Conservation (phyloP, 140 eudicot genomes). For the Bidens hawaiensis region DNA sequence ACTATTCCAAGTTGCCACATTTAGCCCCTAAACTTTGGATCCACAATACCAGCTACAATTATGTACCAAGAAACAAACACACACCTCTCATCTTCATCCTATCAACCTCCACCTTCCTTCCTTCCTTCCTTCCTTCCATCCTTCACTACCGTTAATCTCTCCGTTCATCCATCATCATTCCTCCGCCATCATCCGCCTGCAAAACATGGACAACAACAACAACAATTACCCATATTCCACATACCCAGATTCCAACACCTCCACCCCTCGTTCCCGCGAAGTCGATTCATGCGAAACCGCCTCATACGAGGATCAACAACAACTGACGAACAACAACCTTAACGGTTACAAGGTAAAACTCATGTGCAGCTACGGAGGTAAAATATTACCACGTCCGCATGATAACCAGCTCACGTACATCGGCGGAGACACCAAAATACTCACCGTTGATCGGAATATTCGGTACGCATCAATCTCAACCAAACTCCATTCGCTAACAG, state of each 20-base stretch:
- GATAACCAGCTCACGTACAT: conserved; percentile 60
- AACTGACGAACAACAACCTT: conserved; percentile 1
- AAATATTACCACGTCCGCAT: conserved; percentile 59
- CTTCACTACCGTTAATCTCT: conserved; percentile 2
- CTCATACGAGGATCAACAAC: conserved; percentile 52
- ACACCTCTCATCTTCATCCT: conserved; percentile 3
- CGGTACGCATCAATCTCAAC: conserved; percentile 31
- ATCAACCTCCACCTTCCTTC: neutral
- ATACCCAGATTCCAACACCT: conserved; percentile 52
- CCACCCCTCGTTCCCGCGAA: conserved; percentile 66
- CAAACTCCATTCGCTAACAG: conserved; percentile 35
- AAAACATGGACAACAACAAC: conserved; percentile 42
- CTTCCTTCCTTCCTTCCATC: too few relatives aligned
- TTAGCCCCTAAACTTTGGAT: neutral
- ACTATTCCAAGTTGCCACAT: too few relatives aligned
- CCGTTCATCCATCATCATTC: conserved; percentile 8
- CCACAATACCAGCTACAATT: conserved; percentile 16
- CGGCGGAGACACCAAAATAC: conserved; percentile 78
- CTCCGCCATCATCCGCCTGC: too few relatives aligned
- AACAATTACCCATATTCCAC: conserved; percentile 33
- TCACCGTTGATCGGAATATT: conserved; percentile 55
- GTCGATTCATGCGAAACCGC: conserved; percentile 53
- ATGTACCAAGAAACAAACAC: conserved; percentile 4
- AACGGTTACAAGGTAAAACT: conserved; percentile 52
- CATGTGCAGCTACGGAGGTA: conserved; percentile 79